These are phyloP conservation scores for Trichopus zeylanicus DNA, from an alignment of 116 monocot genomes.

Conservation along the genomic window DNA sequence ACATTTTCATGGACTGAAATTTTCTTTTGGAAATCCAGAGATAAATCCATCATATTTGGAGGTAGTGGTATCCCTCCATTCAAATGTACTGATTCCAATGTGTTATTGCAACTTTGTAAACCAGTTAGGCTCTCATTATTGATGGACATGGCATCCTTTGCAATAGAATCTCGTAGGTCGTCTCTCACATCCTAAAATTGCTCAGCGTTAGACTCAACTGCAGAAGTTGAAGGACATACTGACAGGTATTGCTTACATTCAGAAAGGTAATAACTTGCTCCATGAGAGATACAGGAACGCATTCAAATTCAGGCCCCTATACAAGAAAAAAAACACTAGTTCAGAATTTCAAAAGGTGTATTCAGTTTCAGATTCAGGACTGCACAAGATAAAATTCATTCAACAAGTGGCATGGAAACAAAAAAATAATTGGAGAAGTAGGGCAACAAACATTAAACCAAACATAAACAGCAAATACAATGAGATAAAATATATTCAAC, in stretches of 20 bases:
- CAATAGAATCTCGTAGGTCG: conserved; percentile 65
- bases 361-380: neutral
- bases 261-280: conserved; percentile 73
- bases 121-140: conserved; percentile 48
- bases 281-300: conserved; percentile 71
- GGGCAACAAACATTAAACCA: neutral
- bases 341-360: neutral
- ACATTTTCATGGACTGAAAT: conserved; percentile 44
- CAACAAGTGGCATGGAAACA: neutral
- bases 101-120: conserved; percentile 11
- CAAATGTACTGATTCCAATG: conserved; percentile 1
- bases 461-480: neutral
- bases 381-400: neutral
- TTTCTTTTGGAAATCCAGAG: conserved; percentile 86
- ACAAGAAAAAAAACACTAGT: neutral
- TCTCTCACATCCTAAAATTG: conserved; percentile 75
- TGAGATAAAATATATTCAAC: neutral
- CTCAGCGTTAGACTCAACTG: conserved; percentile 11
- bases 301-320: conserved; percentile 85
- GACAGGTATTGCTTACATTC: conserved; percentile 49
- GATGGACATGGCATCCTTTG: conserved; percentile 50
- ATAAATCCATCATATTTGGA: conserved; percentile 14
- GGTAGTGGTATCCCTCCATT: neutral
- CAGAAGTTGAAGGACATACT: conserved; percentile 5
- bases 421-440: neutral